phyloP scores from a whole-genome alignment of 208 protist species.

The Wallacemonas sp. region DNA sequence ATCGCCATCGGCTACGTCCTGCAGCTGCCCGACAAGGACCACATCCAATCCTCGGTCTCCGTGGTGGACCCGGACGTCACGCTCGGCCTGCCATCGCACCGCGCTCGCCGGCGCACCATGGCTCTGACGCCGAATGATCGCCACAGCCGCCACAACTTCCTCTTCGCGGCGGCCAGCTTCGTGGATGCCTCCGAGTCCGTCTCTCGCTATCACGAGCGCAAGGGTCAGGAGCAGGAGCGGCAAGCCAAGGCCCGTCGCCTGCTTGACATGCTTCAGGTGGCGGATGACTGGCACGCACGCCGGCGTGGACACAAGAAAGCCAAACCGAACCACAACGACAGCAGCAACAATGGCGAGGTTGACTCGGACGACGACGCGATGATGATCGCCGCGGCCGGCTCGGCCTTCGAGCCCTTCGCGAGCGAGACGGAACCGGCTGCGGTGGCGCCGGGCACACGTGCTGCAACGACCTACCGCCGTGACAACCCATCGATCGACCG shows the following conservation, averaged over 20 bases:
- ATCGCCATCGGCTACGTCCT: conserved; percentile 75
- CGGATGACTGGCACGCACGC: not conserved
- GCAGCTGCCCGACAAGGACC: conserved; percentile 68
- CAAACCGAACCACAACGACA: not conserved
- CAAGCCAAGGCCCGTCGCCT: conserved; percentile 59
- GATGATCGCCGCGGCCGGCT: too few relatives aligned
- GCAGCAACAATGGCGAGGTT: too few relatives aligned
- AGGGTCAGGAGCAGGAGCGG: conserved; percentile 23
- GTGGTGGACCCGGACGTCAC: conserved; percentile 81
- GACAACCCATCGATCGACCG: not conserved
- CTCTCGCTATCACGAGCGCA: conserved; percentile 29
- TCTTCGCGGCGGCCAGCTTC: conserved; percentile 71
- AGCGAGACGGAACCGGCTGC: too few relatives aligned
- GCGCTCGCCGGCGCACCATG: conserved; percentile 65
- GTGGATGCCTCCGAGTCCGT: conserved; percentile 40
- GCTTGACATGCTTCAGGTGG: conserved; percentile 49
- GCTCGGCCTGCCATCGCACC: conserved; percentile 66
- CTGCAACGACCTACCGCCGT: too few relatives aligned
- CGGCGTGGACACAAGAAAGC: not conserved
- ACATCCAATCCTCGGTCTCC: conserved; percentile 80
- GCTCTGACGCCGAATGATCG: conserved; percentile 75
- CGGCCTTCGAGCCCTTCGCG: too few relatives aligned
- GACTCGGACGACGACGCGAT: too few relatives aligned
- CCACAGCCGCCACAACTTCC: conserved; percentile 72
- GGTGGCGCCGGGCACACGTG: not conserved